Evolutionary conservation across 2,329 filamentous ascomycete genomes (phyloP).

Genomic region (Ophidiomyces ophidiicola): DNA sequence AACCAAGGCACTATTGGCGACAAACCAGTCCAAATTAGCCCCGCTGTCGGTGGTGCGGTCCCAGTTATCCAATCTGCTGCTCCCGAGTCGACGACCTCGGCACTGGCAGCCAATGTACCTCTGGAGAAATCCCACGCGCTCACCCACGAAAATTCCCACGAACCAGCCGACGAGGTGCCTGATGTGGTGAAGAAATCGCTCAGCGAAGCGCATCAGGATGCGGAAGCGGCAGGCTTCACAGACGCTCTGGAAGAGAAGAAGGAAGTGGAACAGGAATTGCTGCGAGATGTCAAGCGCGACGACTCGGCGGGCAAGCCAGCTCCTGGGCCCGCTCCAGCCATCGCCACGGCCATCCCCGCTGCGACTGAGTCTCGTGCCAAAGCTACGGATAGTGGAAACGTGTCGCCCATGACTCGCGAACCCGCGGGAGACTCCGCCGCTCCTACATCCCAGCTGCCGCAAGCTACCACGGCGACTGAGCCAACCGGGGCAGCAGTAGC

Average conservation of each 20-base stretch:
- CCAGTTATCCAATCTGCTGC: conserved; percentile 40
- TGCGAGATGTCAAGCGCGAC: conserved; percentile 37
- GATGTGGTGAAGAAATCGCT: conserved; percentile 35
- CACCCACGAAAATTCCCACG: conserved; percentile 32
- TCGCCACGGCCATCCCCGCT: conserved; percentile 28
- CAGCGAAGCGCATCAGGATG: conserved; percentile 43
- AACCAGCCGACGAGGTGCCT: conserved; percentile 33
- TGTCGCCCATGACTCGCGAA: conserved; percentile 19
- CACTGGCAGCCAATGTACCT: conserved; percentile 34
- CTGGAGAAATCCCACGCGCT: conserved; percentile 25
- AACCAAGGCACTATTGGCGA: conserved; percentile 33
- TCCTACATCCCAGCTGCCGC: conserved; percentile 11
- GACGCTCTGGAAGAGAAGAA: conserved; percentile 64
- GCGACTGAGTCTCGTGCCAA: conserved; percentile 15
- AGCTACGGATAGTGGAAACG: conserved; percentile 12
- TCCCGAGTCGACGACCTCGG: conserved; percentile 37
- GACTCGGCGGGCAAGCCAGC: conserved; percentile 27
- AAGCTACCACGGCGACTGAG: conserved; percentile 3
- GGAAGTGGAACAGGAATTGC: conserved; percentile 59
- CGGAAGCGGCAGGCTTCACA: conserved; percentile 59
- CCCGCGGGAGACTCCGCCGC: conserved; percentile 17
- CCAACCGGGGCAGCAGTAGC: conserved; percentile 16
- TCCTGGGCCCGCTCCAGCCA: conserved; percentile 31
- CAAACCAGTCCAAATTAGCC: conserved; percentile 31
- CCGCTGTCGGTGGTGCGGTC: conserved; percentile 32